Evolutionary conservation across 805 yeast species (phyloP).

Genomic region (Starmerella vitae): DNA sequence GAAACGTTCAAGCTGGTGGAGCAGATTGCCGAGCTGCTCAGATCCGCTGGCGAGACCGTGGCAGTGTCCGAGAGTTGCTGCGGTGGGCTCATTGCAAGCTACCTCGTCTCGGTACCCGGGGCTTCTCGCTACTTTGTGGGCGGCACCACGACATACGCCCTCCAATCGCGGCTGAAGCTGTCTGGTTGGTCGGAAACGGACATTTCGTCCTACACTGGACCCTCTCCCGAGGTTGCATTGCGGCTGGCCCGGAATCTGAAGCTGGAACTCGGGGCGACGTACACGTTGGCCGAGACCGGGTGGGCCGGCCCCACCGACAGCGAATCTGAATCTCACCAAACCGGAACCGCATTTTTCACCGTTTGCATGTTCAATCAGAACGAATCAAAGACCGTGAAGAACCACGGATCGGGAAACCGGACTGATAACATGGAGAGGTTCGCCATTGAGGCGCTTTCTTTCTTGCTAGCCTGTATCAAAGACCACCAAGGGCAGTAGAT

Average conservation of each 20-base stretch:
- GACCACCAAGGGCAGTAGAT: background rate
- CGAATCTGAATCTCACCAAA: constrained; percentile 13
- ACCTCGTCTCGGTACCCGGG: constrained; percentile 69
- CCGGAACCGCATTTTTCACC: constrained; percentile 61
- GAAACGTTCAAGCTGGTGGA: constrained; percentile 39
- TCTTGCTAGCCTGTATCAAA: constrained; percentile 31
- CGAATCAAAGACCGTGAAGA: constrained; percentile 30
- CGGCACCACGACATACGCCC: constrained; percentile 65
- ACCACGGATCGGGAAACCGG: constrained; percentile 41
- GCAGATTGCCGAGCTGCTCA: constrained; percentile 44
- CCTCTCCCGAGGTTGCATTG: constrained; percentile 59
- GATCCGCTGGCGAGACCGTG: constrained; percentile 44
- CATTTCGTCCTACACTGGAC: constrained; percentile 63
- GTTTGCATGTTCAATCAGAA: constrained; percentile 51
- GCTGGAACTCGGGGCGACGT: constrained; percentile 71
- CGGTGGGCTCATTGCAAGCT: constrained; percentile 74
- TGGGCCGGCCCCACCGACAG: constrained; percentile 65
- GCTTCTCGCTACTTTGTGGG: constrained; percentile 77
- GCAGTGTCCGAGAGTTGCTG: constrained; percentile 73
- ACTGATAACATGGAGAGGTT: constrained; percentile 61
- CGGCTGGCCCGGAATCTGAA: constrained; percentile 66
- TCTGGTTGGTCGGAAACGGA: constrained; percentile 70
- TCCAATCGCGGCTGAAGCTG: constrained; percentile 57
- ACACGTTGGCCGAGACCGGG: constrained; percentile 73
- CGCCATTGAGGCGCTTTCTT: constrained; percentile 53